phyloP scores from a whole-genome alignment of 2,329 filamentous ascomycete genomes.

The Neospermospora avenae region DNA sequence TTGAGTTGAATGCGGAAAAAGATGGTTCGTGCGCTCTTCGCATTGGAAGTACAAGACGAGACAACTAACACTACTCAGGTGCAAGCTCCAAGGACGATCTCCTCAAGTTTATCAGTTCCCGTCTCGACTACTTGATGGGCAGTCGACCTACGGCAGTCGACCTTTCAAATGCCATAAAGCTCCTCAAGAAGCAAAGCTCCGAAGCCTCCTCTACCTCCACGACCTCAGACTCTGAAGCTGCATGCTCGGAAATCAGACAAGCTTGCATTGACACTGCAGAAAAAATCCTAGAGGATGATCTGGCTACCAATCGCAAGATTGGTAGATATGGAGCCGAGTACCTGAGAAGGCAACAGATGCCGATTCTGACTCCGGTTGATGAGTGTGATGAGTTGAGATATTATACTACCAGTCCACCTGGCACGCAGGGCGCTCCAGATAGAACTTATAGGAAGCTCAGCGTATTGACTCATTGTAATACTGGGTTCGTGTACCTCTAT shows the following conservation, averaged over 20 bases:
- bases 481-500: conserved; percentile 55
- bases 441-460: conserved; percentile 57
- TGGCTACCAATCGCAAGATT: conserved; percentile 82
- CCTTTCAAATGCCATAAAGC: conserved; percentile 81
- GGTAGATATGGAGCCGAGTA: conserved; percentile 80
- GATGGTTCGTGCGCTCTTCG: conserved; percentile 37
- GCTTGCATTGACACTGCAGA: conserved; percentile 80
- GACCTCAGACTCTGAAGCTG: conserved; percentile 8
- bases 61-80: conserved; percentile 11
- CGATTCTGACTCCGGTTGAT: conserved; percentile 23
- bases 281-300: conserved; percentile 81
- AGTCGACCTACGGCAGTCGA: conserved; percentile 95
- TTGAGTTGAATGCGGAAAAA: conserved; percentile 66
- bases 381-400: conserved; percentile 30
- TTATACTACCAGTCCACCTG: conserved; percentile 38
- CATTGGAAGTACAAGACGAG: not conserved
- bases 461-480: conserved; percentile 98
- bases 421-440: conserved; percentile 40
- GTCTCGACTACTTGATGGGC: conserved; percentile 80
- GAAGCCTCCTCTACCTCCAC: conserved; percentile 41
- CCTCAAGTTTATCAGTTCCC: conserved; percentile 68
- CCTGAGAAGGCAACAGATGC: conserved; percentile 49
- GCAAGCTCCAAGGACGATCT: conserved; percentile 46
- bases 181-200: conserved; percentile 66
- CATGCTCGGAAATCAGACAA: conserved; percentile 52